phyloP scores from a whole-genome alignment of 768 basidiomycete species.

The Termitomyces sp. region DNA sequence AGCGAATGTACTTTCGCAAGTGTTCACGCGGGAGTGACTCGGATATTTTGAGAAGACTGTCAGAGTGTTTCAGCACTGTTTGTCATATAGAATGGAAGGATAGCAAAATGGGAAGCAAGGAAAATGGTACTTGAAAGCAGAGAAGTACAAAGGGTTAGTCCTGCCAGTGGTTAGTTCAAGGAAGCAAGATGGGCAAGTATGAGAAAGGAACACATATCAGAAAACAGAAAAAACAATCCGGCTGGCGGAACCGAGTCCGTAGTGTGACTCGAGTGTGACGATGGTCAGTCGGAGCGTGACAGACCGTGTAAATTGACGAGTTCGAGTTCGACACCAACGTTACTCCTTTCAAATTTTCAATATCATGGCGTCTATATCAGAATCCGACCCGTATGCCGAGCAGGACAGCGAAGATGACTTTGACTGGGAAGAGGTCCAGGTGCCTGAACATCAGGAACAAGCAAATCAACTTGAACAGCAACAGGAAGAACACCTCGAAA shows the following conservation, averaged over 20 bases:
- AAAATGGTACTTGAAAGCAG: background rate
- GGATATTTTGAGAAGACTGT: no score
- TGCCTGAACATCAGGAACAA: slow-evolving; percentile 40
- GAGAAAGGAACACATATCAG: background rate
- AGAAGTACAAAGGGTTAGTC: background rate
- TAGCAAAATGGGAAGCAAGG: background rate
- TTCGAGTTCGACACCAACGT: no score
- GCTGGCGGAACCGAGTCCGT: background rate
- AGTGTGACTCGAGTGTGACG: no score
- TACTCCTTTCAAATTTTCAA: slow-evolving; percentile 4
- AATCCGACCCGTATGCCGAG: slow-evolving; percentile 20
- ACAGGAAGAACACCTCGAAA: slow-evolving; percentile 52
- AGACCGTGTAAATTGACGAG: slow-evolving; percentile 15
- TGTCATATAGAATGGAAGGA: background rate
- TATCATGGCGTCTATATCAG: slow-evolving; percentile 18
- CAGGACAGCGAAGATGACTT: slow-evolving; percentile 63
- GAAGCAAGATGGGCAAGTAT: background rate
- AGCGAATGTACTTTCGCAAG: background rate
- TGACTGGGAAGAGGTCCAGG: slow-evolving; percentile 80
- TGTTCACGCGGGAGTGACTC: background rate
- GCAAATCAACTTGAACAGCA: slow-evolving; percentile 7
- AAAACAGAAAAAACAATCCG: background rate
- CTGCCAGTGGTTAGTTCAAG: background rate
- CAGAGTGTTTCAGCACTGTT: no score
- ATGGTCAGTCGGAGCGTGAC: slow-evolving; percentile 16